Base-by-base conservation (phyloP, 169 alveolate species). In the Perkinsus olseni region DNA sequence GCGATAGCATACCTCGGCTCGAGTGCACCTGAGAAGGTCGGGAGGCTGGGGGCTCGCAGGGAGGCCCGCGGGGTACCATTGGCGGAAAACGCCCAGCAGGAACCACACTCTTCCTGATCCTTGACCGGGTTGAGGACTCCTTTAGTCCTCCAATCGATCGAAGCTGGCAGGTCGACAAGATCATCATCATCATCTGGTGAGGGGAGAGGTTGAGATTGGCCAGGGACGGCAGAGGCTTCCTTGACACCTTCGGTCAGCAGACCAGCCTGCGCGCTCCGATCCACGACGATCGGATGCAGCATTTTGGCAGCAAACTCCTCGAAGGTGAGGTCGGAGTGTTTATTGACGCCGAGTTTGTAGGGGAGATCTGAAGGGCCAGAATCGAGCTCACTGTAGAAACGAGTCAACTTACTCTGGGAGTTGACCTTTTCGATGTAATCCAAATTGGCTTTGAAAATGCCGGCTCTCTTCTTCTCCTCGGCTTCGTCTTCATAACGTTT, bases 71-170 rank as follows among this genome's bases (percentile, higher is more conserved):
- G 62, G 28, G 96, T 92, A 38, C 96, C 97, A 38, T 95, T 92
- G 37, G 98, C 95, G 21, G 98, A 96, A 95, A 96, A 97, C 24
- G 98, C 98, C 98, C 98, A 97, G 94, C 98, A 96, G 28, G 98
- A 96, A 6, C 98, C 98, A 91, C 98, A 97, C 40, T 91, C 91
- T 91, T 91, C 92, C 74, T 94, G 96, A 74, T 94, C 91, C 48
- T 94, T 92, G 74, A 94, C 62, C 74, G 96, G 96, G 37, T 92
- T 94, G 31, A 94, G 94, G 34, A 94, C 91, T 0, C 94, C 94
- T 31, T 92, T 39, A 38, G 93, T 92, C 13, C 93, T 51, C 96
- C 96, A 94, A 50, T 94, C 94, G 20, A 94, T 74, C 48, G 95
- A 94, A 28, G 62, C 17, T 45, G n/a, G n/a, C n/a, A n/a, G n/a